Base-by-base conservation (phyloP, 306 rosid species). In the Vigna radiata region DNA sequence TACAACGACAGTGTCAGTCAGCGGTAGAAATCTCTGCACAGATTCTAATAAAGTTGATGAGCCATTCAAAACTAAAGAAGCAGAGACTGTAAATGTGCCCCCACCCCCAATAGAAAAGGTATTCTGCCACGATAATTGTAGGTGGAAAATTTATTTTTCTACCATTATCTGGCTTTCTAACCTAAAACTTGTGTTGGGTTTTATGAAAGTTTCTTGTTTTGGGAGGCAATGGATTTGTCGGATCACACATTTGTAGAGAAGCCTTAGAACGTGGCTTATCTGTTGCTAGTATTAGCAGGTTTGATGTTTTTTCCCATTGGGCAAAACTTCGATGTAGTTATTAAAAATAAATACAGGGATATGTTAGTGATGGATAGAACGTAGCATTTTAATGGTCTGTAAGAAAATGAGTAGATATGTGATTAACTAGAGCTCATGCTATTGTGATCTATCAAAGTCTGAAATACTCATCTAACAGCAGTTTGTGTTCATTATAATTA, bases 161-260 rank as follows among this genome's bases (percentile, higher is more conserved):
- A 2, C 46, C 8, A 39, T 1, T 41, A 39, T 70, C 14, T 79
- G 31, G 6, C 13, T 65, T 75, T 23, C 31, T 66, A 19, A 70
- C 81, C 53, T 81, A 39, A 25, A 49, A 11, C 15, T 63, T 64
- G 10, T 46, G 68, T 59, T 83, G 52, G 56, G 33, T 82, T 84
- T 52, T 74, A 53, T 82, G 76, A 44, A 70, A 95, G 99, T 83
- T 95, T 82, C 97, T 95, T 80, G 97, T 95, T 80, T 78, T 95
- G 92, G 97, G 97, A 75, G 99, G 97, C 82, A 95, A 89, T 84
- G 99, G 99, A 65, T 95, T 95, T 83, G 97, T 95, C 77, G 99
- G 99, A 77, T 95, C 97, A 18, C 97, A 95, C 78, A 33, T 95
- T 48, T 90, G 97, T 81, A 85, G 82, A 79, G 99, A 90, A 81